phyloP scores from a whole-genome alignment of 257 asterid species.

The Striga asiatica region DNA sequence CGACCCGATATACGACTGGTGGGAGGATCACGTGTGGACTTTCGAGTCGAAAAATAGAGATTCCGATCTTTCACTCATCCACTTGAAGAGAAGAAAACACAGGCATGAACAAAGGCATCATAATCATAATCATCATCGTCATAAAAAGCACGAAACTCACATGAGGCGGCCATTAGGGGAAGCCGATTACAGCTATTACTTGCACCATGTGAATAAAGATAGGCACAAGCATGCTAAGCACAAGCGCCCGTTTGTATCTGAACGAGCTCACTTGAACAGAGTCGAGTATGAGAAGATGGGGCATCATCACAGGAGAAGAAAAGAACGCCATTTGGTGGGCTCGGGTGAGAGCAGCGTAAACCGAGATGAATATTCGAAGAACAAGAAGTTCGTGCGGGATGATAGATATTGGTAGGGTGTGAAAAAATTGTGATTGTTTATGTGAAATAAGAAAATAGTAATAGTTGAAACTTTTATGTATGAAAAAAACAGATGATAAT shows the following conservation, averaged over 20 bases:
- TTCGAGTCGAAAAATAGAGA: constrained; percentile 22
- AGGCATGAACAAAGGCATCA: constrained; percentile 32
- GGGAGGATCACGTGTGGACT: constrained; percentile 75
- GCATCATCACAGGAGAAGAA: constrained; percentile 32
- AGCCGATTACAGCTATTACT: constrained; percentile 45
- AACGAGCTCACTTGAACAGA: constrained; percentile 20
- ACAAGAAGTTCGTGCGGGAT: constrained; percentile 12
- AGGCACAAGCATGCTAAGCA: constrained; percentile 48
- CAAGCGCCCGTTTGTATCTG: constrained; percentile 29
- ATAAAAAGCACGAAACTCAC: constrained; percentile 33
- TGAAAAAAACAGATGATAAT: background rate
- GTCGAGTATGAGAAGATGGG: constrained; percentile 26
- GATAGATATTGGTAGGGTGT: no score
- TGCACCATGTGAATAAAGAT: constrained; percentile 68
- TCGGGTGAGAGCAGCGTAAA: constrained; percentile 8
- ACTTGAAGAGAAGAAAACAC: constrained; percentile 25
- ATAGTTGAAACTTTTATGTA: background rate
- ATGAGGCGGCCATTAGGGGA: constrained; percentile 33
- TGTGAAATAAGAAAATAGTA: no score
- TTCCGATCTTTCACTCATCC: constrained; percentile 20
- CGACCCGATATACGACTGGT: constrained; percentile 90
- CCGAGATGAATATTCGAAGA: constrained; percentile 21
- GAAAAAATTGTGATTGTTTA: no score
- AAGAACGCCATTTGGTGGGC: constrained; percentile 26
- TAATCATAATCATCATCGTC: background rate